phyloP scores from a whole-genome alignment of 805 yeast genomes.

The Allodekkera sacchari region DNA sequence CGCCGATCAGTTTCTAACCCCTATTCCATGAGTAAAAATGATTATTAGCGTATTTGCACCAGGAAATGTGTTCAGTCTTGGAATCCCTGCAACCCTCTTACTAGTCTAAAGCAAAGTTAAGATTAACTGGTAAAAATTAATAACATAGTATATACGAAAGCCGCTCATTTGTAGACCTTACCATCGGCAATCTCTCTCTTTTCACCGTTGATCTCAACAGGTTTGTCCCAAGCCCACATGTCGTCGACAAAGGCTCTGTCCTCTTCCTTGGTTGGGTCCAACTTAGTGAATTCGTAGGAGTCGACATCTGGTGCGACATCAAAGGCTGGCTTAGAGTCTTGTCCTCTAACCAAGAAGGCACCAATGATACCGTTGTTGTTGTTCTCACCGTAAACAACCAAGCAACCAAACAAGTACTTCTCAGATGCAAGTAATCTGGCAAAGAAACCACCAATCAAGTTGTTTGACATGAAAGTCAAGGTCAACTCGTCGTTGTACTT shows the following conservation, averaged over 20 bases:
- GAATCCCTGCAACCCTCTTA: too few relatives aligned
- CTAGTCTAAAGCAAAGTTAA: too few relatives aligned
- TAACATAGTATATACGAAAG: conserved; percentile 1
- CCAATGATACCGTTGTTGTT: conserved; percentile 96
- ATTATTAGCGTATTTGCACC: too few relatives aligned
- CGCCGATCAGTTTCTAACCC: too few relatives aligned
- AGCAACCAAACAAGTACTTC: conserved; percentile 88
- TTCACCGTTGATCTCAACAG: conserved; percentile 72
- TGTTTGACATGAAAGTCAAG: conserved; percentile 95
- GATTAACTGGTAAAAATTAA: conserved; percentile 2
- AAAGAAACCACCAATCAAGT: conserved; percentile 97
- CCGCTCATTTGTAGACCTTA: conserved; percentile 82
- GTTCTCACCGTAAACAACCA: conserved; percentile 97
- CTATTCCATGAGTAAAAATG: too few relatives aligned
- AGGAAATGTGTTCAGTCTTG: too few relatives aligned
- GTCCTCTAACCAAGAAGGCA: conserved; percentile 92
- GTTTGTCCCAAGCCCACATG: conserved; percentile 99
- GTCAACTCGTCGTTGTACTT: conserved; percentile 98
- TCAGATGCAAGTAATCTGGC: conserved; percentile 86
- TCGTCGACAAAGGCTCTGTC: conserved; percentile 76
- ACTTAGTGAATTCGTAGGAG: conserved; percentile 75
- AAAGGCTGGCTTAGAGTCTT: conserved; percentile 84
- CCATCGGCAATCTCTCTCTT: conserved; percentile 90
- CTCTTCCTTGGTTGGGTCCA: conserved; percentile 71
- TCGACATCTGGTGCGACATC: conserved; percentile 99